Conservation (phyloP, 2,329 filamentous ascomycete species). For the Alternaria novae-zelandiae region DNA sequence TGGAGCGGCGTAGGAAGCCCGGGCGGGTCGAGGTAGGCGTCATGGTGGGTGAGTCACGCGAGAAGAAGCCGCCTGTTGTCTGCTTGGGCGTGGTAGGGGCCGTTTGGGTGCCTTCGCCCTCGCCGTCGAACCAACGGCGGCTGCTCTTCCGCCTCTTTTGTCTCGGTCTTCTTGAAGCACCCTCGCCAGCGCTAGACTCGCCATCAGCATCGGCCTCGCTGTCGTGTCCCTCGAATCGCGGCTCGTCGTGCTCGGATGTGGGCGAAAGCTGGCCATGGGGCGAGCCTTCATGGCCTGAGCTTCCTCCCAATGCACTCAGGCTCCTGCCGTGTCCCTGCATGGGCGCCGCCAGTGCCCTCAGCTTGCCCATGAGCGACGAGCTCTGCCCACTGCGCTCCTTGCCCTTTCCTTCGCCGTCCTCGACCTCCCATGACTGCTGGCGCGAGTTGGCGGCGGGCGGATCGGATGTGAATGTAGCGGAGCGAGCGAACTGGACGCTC, state of each 20-base stretch:
- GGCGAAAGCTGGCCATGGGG: conserved; percentile 53
- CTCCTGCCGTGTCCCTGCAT: conserved; percentile 59
- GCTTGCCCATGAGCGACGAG: conserved; percentile 75
- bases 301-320: conserved; percentile 55
- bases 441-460: conserved; percentile 60
- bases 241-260: conserved; percentile 56
- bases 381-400: conserved; percentile 57
- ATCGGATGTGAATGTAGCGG: conserved; percentile 48
- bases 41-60: conserved; percentile 48
- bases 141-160: conserved; percentile 68
- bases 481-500: conserved; percentile 78
- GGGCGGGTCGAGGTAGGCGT: conserved; percentile 41
- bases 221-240: conserved; percentile 62
- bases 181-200: conserved; percentile 84
- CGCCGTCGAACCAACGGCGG: conserved; percentile 59
- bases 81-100: conserved; percentile 70
- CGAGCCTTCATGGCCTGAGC: conserved; percentile 47
- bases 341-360: conserved; percentile 73
- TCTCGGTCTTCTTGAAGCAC: conserved; percentile 47
- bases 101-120: conserved; percentile 62
- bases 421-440: conserved; percentile 67
- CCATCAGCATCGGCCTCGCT: conserved; percentile 80
- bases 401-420: conserved; percentile 67
- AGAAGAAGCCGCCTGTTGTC: conserved; percentile 59
- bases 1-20: conserved; percentile 62